A percentile compares a stretch with the other conserved stretches of the same genome.
Conservation (phyloP, 2,329 filamentous ascomycete species). For the Fusarium clavum region DNA sequence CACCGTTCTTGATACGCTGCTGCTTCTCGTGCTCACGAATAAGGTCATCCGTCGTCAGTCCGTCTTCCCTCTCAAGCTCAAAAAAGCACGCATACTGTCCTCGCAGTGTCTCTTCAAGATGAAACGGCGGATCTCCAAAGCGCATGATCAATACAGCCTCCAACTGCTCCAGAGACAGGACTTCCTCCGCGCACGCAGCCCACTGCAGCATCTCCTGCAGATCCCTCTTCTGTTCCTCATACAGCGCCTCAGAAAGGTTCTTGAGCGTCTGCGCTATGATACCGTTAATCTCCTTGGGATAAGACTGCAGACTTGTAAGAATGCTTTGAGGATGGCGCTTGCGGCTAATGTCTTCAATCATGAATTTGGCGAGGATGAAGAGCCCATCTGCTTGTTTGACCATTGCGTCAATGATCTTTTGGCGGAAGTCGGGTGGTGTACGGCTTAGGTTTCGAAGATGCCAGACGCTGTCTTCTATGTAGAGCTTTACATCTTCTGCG, state of each 20-base stretch:
- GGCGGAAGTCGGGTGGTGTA: conserved; percentile 49
- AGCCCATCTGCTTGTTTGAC: conserved; percentile 58
- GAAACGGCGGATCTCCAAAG: conserved; percentile 56
- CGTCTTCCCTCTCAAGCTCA: conserved; percentile 58
- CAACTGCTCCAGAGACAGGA: conserved; percentile 57
- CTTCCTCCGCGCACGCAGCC: conserved; percentile 58
- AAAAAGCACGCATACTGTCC: conserved; percentile 62
- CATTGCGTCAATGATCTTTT: conserved; percentile 55
- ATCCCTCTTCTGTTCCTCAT: conserved; percentile 54
- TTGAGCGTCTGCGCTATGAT: conserved; percentile 57
- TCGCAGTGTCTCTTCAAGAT: conserved; percentile 57
- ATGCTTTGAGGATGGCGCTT: conserved; percentile 59
- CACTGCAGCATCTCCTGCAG: conserved; percentile 61
- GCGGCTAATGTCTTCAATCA: conserved; percentile 61
- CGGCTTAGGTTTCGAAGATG: conserved; percentile 54
- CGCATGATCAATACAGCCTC: conserved; percentile 58
- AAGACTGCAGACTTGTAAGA: conserved; percentile 57
- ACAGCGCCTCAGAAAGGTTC: conserved; percentile 55
- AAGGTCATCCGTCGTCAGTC: conserved; percentile 56
- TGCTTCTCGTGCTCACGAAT: conserved; percentile 53
- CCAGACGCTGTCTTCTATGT: conserved; percentile 56
- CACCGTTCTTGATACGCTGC: conserved; percentile 39
- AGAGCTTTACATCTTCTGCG: conserved; percentile 55
- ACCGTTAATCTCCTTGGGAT: conserved; percentile 59
- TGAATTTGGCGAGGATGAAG: conserved; percentile 63